These are phyloP conservation scores for Begonia peltatifolia DNA, from an alignment of 306 rosid genomes.

Conservation along the genomic window DNA sequence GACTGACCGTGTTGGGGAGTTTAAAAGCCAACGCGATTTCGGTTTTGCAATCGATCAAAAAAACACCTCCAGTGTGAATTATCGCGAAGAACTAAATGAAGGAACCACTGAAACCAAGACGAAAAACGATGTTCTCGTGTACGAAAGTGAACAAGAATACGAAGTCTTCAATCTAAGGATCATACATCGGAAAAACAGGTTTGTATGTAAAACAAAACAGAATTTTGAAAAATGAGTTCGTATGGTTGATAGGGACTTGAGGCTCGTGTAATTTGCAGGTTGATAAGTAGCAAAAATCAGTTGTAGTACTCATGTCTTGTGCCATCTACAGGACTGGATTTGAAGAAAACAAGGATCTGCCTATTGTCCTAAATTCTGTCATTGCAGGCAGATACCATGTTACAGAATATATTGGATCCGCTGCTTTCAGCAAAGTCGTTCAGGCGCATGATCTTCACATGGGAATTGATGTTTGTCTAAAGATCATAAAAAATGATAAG, in stretches of 20 bases:
- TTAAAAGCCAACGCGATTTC: constrained; percentile 24
- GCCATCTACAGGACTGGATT: constrained; percentile 81
- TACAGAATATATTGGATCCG: constrained; percentile 88
- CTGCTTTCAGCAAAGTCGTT: constrained; percentile 92
- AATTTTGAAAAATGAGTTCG: neutral
- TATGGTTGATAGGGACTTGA: constrained; percentile 12
- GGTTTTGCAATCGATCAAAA: constrained; percentile 22
- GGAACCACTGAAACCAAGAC: constrained; percentile 9
- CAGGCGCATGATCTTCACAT: constrained; percentile 88
- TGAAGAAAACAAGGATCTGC: constrained; percentile 91
- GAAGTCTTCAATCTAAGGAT: constrained; percentile 82
- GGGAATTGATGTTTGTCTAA: constrained; percentile 86
- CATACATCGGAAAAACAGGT: constrained; percentile 95
- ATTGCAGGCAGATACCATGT: constrained; percentile 79
- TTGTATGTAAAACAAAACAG: constrained; percentile 2
- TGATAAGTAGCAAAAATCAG: constrained; percentile 15
- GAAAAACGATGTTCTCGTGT: constrained; percentile 6
- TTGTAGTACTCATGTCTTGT: constrained; percentile 17
- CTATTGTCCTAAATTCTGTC: constrained; percentile 65
- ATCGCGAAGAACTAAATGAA: constrained; percentile 23
- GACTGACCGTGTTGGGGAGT: constrained; percentile 22
- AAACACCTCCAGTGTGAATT: constrained; percentile 17
- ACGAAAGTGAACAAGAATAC: constrained; percentile 32
- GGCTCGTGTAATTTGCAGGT: constrained; percentile 11
- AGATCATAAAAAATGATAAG: constrained; percentile 94